These are phyloP conservation scores for Claviceps sp. DNA, from an alignment of 2,329 filamentous ascomycete genomes.

Conservation along the genomic window DNA sequence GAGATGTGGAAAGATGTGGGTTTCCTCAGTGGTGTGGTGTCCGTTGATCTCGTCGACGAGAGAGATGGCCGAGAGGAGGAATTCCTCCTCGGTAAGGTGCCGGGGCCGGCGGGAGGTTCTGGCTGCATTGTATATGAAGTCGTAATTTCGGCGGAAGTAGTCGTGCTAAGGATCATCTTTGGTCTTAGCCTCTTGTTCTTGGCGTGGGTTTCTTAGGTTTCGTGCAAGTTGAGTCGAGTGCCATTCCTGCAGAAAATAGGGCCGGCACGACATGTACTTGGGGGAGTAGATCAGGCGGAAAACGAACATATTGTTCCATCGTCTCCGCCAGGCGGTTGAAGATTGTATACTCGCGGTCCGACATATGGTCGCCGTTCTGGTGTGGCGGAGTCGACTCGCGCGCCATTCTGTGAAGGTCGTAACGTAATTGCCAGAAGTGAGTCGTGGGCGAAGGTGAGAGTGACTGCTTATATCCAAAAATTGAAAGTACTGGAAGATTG, in stretches of 20 bases:
- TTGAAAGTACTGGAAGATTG: too few species aligned
- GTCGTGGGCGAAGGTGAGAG: too few species aligned
- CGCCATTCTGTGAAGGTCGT: too few species aligned
- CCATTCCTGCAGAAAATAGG: background rate
- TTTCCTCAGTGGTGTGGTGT: conserved; percentile 77
- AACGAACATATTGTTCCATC: conserved; percentile 35
- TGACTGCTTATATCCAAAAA: too few species aligned
- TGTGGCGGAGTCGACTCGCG: background rate
- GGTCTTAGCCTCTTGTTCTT: background rate
- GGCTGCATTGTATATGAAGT: conserved; percentile 53
- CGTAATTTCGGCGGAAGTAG: conserved; percentile 65
- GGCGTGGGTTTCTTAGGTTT: background rate
- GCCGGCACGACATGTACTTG: background rate
- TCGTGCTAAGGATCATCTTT: conserved; percentile 42
- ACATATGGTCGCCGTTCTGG: conserved; percentile 43
- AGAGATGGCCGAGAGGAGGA: conserved; percentile 53
- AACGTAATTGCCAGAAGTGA: too few species aligned
- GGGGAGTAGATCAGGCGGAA: background rate
- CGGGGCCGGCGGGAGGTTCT: conserved; percentile 42
- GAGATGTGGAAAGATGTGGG: conserved; percentile 65
- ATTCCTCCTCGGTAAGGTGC: conserved; percentile 53
- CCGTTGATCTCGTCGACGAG: conserved; percentile 58
- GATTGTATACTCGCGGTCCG: conserved; percentile 48
- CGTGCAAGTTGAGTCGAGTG: background rate
- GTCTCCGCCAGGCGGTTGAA: conserved; percentile 63